phyloP scores from a whole-genome alignment of 2,329 filamentous ascomycete genomes.

The Cadophora gregata region DNA sequence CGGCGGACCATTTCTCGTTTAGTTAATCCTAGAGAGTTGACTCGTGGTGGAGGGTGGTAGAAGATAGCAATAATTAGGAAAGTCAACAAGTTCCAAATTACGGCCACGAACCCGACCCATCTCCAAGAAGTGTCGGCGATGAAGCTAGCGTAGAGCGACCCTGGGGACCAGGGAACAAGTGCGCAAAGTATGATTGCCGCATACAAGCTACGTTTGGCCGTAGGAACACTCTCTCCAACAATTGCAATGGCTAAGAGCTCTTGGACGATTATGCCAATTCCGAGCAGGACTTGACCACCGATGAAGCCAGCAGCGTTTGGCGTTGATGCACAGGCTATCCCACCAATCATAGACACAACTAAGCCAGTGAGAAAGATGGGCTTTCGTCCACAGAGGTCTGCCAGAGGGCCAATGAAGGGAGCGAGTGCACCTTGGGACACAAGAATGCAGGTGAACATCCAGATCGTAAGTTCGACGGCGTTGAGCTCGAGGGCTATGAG shows the following conservation, averaged over 20 bases:
- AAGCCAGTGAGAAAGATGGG: constrained; percentile 28
- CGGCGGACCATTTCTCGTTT: constrained; percentile 48
- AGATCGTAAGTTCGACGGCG: constrained; percentile 22
- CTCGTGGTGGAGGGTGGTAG: constrained; percentile 52
- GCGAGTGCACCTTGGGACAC: constrained; percentile 31
- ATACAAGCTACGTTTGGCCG: constrained; percentile 62
- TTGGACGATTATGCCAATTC: constrained; percentile 67
- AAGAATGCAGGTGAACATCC: constrained; percentile 29
- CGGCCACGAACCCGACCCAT: constrained; percentile 53
- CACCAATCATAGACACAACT: constrained; percentile 25
- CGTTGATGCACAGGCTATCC: constrained; percentile 30
- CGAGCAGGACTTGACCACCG: constrained; percentile 56
- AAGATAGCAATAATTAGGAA: constrained; percentile 54
- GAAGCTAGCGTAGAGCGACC: constrained; percentile 61
- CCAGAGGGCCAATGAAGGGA: constrained; percentile 35
- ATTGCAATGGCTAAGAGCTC: constrained; percentile 69
- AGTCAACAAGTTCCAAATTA: constrained; percentile 55
- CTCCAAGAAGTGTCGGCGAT: constrained; percentile 52
- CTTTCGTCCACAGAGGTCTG: constrained; percentile 34
- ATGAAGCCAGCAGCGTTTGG: constrained; percentile 29
- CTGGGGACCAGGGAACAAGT: constrained; percentile 63
- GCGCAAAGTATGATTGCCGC: constrained; percentile 61
- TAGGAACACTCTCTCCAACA: constrained; percentile 68
- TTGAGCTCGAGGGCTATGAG: constrained; percentile 20
- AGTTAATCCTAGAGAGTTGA: constrained; percentile 43